These are phyloP conservation scores for Apiotrichum akiyoshidainum DNA, from an alignment of 1,284 basidiomycete genomes.

Conservation along the genomic window DNA sequence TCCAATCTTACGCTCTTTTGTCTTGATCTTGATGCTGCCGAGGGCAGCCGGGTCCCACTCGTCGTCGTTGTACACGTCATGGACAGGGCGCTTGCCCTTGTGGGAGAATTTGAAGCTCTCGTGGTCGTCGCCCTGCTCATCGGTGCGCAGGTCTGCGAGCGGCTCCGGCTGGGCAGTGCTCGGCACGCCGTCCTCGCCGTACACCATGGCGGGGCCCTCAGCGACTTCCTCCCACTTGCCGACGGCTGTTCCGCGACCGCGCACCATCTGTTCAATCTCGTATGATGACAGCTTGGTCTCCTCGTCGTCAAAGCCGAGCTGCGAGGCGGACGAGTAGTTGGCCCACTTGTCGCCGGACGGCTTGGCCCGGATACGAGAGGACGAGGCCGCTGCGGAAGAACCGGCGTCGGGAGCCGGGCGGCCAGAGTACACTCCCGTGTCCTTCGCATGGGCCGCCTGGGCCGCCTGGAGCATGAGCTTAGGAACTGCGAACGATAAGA, in stretches of 20 bases:
- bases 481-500: not conserved
- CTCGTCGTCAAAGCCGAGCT: slow-evolving; percentile 72
- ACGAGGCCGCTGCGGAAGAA: not conserved
- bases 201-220: slow-evolving; percentile 2
- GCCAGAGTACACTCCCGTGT: slow-evolving; percentile 13
- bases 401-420: slow-evolving; percentile 1
- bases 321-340: slow-evolving; percentile 82
- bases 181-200: slow-evolving; percentile 8
- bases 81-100: slow-evolving; percentile 27
- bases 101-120: slow-evolving; percentile 35
- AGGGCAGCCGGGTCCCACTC: slow-evolving; percentile 39
- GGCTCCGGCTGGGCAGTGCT: not conserved
- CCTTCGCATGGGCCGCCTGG: slow-evolving; percentile 24
- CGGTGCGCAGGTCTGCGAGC: not conserved
- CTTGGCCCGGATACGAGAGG: not conserved
- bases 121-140: slow-evolving; percentile 25
- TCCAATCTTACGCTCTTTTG: slow-evolving; percentile 31
- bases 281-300: slow-evolving; percentile 54
- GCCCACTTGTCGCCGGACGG: slow-evolving; percentile 64
- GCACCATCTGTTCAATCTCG: slow-evolving; percentile 60
- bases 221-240: slow-evolving; percentile 79
- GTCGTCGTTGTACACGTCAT: slow-evolving; percentile 44
- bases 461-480: slow-evolving; percentile 29
- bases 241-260: slow-evolving; percentile 64
- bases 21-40: slow-evolving; percentile 35